Evolutionary conservation across 2,329 filamentous ascomycete species (phyloP), one percentile per base, ranked within the genome.

Genomic region (Aspergillus sp.): DNA sequence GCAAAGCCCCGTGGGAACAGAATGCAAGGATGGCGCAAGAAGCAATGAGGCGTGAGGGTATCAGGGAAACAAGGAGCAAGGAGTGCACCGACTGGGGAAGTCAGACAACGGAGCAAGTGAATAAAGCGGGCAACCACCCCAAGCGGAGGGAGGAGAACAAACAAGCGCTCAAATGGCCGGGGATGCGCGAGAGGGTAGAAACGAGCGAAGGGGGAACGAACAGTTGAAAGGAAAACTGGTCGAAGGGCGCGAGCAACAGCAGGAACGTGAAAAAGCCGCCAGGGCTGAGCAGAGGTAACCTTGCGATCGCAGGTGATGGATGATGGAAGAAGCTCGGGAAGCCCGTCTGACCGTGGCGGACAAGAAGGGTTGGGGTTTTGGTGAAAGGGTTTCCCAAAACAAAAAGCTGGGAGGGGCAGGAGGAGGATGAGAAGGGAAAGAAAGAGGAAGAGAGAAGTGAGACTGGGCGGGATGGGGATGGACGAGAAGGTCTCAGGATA

Each of bases 221-320:
- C 52, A 60, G 51, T 51, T 51, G 55, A 45, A 57, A 52, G 47
- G 61, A 59, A 63, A 64, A 59, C 53, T 54, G 57, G 55, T 49
- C 30, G 65, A 61, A 58, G 59, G 50, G 63, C 55, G 64, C 60
- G 59, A 59, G 66, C 53, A 28, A 65, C 58, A 65, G 61, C 59
- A 65, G 57, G 61, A 67, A 65, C 66, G 65, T 65, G 63, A 60
- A 65, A 55, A 68, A 64, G 66, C 66, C 66, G 62, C 66, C 67
- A 69, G 67, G 67, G 67, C 67, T 68, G 61, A 63, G 52, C 45
- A 61, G 32, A 36, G 50, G 59, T 58, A 60, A 60, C 64, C 65
- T 66, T 60, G 58, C 57, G 52, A 63, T 57, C 58, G 58, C 25
- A 61, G 58, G 23, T 50, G 47, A 50, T 28, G 25, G 25, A 12